These are phyloP conservation scores for Arachnopeziza araneosa DNA, from an alignment of 2,329 filamentous ascomycete species.

Conservation along the genomic window DNA sequence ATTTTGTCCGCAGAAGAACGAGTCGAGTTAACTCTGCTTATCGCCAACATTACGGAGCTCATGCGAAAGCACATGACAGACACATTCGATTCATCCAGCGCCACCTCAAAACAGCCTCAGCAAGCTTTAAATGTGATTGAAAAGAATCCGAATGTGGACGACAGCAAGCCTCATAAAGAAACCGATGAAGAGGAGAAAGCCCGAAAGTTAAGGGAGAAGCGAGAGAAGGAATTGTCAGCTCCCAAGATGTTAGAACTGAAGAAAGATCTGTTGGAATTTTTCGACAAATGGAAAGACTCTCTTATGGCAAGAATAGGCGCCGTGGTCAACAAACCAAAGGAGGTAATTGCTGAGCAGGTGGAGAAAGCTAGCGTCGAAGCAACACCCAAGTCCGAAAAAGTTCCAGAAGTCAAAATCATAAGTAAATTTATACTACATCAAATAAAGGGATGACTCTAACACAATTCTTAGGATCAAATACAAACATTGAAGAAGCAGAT, in stretches of 20 bases:
- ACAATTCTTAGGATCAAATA: slow-evolving; percentile 27
- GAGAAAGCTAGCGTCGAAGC: slow-evolving; percentile 27
- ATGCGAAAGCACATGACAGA: slow-evolving; percentile 48
- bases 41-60: slow-evolving; percentile 47
- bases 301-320: slow-evolving; percentile 68
- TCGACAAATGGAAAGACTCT: slow-evolving; percentile 72
- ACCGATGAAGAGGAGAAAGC: slow-evolving; percentile 29
- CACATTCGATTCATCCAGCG: slow-evolving; percentile 41
- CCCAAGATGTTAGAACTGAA: slow-evolving; percentile 58
- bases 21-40: slow-evolving; percentile 45
- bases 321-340: slow-evolving; percentile 50
- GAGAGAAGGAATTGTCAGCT: slow-evolving; percentile 44
- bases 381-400: slow-evolving; percentile 15
- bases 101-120: slow-evolving; percentile 22
- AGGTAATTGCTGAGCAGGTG: slow-evolving; percentile 30
- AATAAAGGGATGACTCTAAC: not conserved
- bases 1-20: slow-evolving; percentile 29
- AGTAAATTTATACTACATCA: slow-evolving; percentile 17
- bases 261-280: slow-evolving; percentile 63
- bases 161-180: slow-evolving; percentile 27
- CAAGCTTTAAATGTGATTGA: slow-evolving; percentile 29
- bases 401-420: slow-evolving; percentile 23
- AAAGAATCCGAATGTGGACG: slow-evolving; percentile 33
- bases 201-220: slow-evolving; percentile 28
- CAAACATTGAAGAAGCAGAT: slow-evolving; percentile 43